Evolutionary conservation across 495 filamentous ascomycete genomes (phyloP).

Genomic region (Apodospora peruviana): DNA sequence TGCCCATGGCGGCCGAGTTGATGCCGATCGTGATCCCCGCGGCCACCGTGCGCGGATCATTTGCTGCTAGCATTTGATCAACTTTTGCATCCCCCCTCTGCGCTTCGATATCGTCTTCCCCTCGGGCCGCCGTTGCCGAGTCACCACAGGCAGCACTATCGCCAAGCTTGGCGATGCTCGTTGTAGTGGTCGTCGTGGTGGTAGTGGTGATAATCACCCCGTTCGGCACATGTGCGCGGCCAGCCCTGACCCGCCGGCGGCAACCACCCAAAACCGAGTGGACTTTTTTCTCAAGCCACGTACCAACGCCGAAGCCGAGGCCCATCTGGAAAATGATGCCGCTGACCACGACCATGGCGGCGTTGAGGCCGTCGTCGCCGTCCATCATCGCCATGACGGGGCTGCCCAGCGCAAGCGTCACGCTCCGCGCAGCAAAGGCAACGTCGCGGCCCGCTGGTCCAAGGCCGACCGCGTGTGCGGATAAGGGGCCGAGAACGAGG

Average conservation of each 20-base stretch:
- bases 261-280: too few species aligned
- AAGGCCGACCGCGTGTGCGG: slow-evolving; percentile 29
- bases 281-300: slow-evolving; percentile 27
- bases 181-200: neutral
- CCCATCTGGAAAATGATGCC: slow-evolving; percentile 43
- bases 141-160: too few species aligned
- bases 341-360: slow-evolving; percentile 39
- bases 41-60: slow-evolving; percentile 29
- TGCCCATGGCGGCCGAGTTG: slow-evolving; percentile 48
- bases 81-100: neutral
- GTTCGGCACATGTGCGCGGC: neutral
- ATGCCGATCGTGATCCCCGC: slow-evolving; percentile 42
- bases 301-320: slow-evolving; percentile 25
- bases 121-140: too few species aligned
- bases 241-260: too few species aligned
- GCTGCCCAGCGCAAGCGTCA: slow-evolving; percentile 35
- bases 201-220: neutral
- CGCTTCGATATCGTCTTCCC: slow-evolving; percentile 4
- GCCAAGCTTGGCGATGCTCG: neutral
- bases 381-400: slow-evolving; percentile 32
- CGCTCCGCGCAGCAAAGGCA: slow-evolving; percentile 40
- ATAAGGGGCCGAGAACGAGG: slow-evolving; percentile 29
- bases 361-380: slow-evolving; percentile 37
- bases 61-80: neutral
- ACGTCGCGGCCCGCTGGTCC: slow-evolving; percentile 22